Base-by-base conservation (phyloP, 257 asterid genomes). In the Parsonsia alboflavescens region DNA sequence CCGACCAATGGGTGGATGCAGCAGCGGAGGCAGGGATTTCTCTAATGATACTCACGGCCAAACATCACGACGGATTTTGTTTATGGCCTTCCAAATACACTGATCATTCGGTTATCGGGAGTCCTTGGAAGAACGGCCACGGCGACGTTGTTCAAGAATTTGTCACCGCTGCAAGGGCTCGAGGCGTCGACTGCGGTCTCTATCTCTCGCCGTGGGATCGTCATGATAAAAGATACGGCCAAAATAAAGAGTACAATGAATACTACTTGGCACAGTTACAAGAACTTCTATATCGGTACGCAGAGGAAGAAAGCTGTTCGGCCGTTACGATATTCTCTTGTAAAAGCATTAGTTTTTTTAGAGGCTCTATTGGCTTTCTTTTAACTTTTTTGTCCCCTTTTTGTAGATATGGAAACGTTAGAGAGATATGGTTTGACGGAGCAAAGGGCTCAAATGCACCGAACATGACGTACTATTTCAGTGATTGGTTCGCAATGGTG, bases 191-290 rank as follows among this genome's bases (percentile, higher is more conserved):
- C 33, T 74, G 81, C 52, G 98, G 98, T 13, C 68, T 94, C 74
- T 94, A 94, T 74, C 97, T 94, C 30, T 94, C 98, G 0, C 98
- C 98, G 0, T 94, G 98, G 97, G 98, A 94, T 80, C 88, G 95
- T 3, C 98, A 94, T 77, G 97, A 94, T 70, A 77, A 41, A 5
- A 86, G 92, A 85, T 94, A 94, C 68, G 98, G 98, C 1, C 70
- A 80, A 30, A 83, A 39, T 49, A 87, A 85, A 75, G 81, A 70
- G 57, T 94, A 94, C 73, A 94, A 94, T 71, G 96, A 92, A 65
- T 91, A 89, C 74, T 94, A 94, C 68, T 52, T 94, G 88, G 98
- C 98, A 80, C 98, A 94, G 79, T 77, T 94, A 13, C 97, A 94
- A 81, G 98, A 94, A 81, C 89, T 92, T 54, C 97, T 94, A 52